Evolutionary conservation across 2,329 filamentous ascomycete genomes (phyloP).

Genomic region (Arthrinium puccinioides): DNA sequence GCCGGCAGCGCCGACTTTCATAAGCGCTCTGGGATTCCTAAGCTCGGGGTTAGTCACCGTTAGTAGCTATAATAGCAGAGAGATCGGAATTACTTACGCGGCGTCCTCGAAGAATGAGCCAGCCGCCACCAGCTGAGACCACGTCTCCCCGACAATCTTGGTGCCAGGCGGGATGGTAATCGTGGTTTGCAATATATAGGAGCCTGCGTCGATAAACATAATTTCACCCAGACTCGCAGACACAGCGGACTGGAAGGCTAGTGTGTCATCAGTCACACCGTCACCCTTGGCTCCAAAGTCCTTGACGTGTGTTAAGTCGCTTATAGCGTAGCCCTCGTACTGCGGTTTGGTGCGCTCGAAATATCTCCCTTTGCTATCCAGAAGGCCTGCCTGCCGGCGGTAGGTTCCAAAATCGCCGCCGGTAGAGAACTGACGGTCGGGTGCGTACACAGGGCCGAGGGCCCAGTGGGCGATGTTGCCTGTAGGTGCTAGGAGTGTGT

Average conservation of each 20-base stretch:
- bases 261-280: conserved; percentile 60
- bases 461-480: background rate
- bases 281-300: conserved; percentile 60
- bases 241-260: conserved; percentile 38
- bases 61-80: conserved; percentile 43
- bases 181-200: conserved; percentile 30
- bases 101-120: conserved; percentile 12
- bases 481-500: background rate
- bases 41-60: conserved; percentile 31
- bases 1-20: conserved; percentile 58
- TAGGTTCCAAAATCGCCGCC: background rate
- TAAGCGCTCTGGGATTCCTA: conserved; percentile 52
- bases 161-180: conserved; percentile 24
- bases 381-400: conserved; percentile 41
- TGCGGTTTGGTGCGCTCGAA: conserved; percentile 65
- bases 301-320: conserved; percentile 46
- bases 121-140: conserved; percentile 17
- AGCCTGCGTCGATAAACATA: conserved; percentile 37
- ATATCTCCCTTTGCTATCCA: conserved; percentile 37
- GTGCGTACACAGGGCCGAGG: background rate
- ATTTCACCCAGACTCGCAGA: conserved; percentile 26
- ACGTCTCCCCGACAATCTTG: conserved; percentile 30
- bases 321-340: conserved; percentile 50
- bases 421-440: conserved; percentile 17
- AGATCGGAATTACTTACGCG: conserved; percentile 2